Conservation (phyloP, 202 grass and related monocot species). For the Eragrostis tef region DNA sequence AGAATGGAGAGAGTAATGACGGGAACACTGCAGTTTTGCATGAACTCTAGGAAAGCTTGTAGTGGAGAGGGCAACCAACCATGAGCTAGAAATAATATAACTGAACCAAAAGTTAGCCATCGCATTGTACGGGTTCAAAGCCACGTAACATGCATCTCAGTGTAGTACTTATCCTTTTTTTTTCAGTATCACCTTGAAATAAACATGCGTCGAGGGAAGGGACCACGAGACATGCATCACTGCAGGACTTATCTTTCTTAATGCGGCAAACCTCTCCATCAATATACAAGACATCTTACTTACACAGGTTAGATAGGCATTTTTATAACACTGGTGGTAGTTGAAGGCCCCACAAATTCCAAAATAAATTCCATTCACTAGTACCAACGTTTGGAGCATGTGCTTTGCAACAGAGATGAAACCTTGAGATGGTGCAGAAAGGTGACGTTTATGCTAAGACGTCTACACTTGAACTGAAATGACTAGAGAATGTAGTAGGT, state of each 20-base stretch:
- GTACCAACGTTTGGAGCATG: conserved; percentile 16
- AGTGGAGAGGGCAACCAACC: conserved; percentile 10
- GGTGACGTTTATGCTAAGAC: conserved; percentile 2
- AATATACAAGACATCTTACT: conserved; percentile 31
- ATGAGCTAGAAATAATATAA: conserved; percentile 23
- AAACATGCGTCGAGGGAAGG: neutral
- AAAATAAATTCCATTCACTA: neutral
- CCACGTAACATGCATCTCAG: neutral
- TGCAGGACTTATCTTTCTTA: conserved; percentile 29
- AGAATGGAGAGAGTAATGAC: neutral
- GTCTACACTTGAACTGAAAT: conserved; percentile 4
- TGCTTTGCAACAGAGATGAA: neutral
- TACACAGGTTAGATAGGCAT: conserved; percentile 34
- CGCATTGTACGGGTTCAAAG: neutral
- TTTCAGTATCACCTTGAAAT: conserved; percentile 21
- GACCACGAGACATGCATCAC: neutral
- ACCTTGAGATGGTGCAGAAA: neutral
- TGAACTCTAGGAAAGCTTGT: neutral
- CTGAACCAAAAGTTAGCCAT: neutral
- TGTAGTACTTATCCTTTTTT: conserved; percentile 9
- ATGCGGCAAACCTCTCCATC: conserved; percentile 13
- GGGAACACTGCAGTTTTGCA: neutral
- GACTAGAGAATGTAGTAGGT: neutral
- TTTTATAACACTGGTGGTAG: conserved; percentile 31
- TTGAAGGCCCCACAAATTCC: conserved; percentile 19